Evolutionary conservation across 495 filamentous ascomycete species (phyloP).

Genomic region (Neurospora sp.): DNA sequence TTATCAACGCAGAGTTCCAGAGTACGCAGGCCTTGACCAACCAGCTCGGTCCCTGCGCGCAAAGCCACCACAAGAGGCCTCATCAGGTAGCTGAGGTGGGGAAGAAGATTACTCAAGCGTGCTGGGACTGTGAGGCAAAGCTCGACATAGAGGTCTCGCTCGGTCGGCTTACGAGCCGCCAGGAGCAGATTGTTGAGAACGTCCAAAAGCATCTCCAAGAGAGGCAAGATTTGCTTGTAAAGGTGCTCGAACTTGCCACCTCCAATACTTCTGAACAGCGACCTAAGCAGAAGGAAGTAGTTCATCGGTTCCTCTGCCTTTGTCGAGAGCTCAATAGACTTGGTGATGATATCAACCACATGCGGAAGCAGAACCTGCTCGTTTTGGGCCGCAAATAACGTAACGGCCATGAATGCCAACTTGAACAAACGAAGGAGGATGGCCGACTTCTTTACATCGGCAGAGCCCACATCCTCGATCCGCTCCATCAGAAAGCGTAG

Average conservation of each 20-base stretch:
- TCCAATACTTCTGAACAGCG: slow-evolving; percentile 90
- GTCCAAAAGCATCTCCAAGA: slow-evolving; percentile 94
- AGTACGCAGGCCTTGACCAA: slow-evolving; percentile 87
- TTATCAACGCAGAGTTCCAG: slow-evolving; percentile 97
- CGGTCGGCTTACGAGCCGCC: slow-evolving; percentile 77
- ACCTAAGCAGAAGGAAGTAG: slow-evolving; percentile 89
- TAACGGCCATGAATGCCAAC: slow-evolving; percentile 98
- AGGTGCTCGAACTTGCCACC: slow-evolving; percentile 94
- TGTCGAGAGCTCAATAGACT: slow-evolving; percentile 90
- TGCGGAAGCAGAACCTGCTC: slow-evolving; percentile 92
- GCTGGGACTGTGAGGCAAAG: slow-evolving; percentile 93
- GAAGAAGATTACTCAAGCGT: slow-evolving; percentile 84
- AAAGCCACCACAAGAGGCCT: slow-evolving; percentile 90
- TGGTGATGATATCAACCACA: slow-evolving; percentile 90
- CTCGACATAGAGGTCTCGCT: slow-evolving; percentile 94
- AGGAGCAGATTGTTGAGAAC: slow-evolving; percentile 88
- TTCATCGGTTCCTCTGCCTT: slow-evolving; percentile 97
- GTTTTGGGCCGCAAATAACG: slow-evolving; percentile 86
- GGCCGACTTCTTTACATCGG: slow-evolving; percentile 79
- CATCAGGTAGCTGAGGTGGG: slow-evolving; percentile 97
- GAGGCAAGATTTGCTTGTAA: slow-evolving; percentile 93
- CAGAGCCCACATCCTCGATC: slow-evolving; percentile 88
- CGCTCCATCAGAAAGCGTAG: slow-evolving; percentile 93
- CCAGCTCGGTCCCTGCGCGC: slow-evolving; percentile 81
- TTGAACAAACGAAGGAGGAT: slow-evolving; percentile 95